Conservation (phyloP, 495 filamentous ascomycete genomes). For the Aspergillus olivimuriae region DNA sequence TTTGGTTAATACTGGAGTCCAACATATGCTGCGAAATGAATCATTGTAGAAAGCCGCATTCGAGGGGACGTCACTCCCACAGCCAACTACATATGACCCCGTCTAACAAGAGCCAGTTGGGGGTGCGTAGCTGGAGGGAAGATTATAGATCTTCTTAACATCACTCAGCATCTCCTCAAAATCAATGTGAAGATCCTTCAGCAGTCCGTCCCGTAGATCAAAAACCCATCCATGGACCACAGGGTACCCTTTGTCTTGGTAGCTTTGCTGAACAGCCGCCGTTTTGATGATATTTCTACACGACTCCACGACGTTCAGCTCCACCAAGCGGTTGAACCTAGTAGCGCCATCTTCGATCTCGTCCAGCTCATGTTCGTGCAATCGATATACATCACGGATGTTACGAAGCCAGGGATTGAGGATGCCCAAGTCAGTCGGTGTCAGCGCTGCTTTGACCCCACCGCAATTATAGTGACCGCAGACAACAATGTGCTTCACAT, state of each 20-base stretch:
- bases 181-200: conserved; percentile 48
- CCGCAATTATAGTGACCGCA: conserved; percentile 80
- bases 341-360: conserved; percentile 42
- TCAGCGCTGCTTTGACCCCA: conserved; percentile 62
- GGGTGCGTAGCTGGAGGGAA: background rate
- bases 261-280: conserved; percentile 54
- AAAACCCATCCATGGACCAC: conserved; percentile 65
- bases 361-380: conserved; percentile 34
- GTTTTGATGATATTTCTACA: conserved; percentile 56
- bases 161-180: conserved; percentile 22
- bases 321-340: conserved; percentile 49
- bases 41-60: too few relatives aligned
- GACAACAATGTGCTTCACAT: conserved; percentile 74
- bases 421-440: conserved; percentile 57
- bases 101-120: background rate
- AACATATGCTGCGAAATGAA: too few relatives aligned
- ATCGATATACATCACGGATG: conserved; percentile 53
- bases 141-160: conserved; percentile 30
- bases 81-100: too few relatives aligned
- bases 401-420: conserved; percentile 77
- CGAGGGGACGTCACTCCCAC: too few relatives aligned
- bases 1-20: too few relatives aligned
- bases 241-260: conserved; percentile 53
- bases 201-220: conserved; percentile 51
- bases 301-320: conserved; percentile 60